A percentile compares a stretch with the other conserved stretches of the same genome.
Evolutionary conservation across 2,329 filamentous ascomycete species (phyloP).

Genomic region (Aspergillus novoparasiticus): DNA sequence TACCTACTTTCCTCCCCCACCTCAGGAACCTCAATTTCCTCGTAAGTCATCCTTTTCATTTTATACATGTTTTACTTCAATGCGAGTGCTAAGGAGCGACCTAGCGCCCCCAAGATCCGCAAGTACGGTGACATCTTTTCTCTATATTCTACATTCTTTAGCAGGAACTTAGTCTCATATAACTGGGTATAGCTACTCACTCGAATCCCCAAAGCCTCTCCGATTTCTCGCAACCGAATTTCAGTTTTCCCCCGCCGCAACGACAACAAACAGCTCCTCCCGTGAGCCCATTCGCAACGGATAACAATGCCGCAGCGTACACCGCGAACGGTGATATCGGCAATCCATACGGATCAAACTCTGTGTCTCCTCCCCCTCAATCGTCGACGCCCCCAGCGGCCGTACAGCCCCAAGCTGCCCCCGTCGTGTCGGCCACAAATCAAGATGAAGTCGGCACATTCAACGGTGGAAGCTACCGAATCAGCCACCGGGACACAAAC

Average conservation of each 20-base stretch:
- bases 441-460: slow-evolving; percentile 92
- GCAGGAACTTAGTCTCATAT: no score
- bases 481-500: slow-evolving; percentile 90
- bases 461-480: slow-evolving; percentile 91
- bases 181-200: slow-evolving; percentile 12
- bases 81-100: not conserved
- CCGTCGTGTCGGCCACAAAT: slow-evolving; percentile 46
- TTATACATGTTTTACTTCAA: no score
- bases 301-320: slow-evolving; percentile 13
- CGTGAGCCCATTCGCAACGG: slow-evolving; percentile 19
- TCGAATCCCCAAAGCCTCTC: slow-evolving; percentile 17
- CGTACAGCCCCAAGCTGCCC: slow-evolving; percentile 12
- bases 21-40: slow-evolving; percentile 24
- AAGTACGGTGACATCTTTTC: slow-evolving; percentile 9
- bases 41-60: slow-evolving; percentile 3
- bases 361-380: slow-evolving; percentile 8
- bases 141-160: no score
- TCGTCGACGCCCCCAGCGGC: slow-evolving; percentile 13
- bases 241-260: slow-evolving; percentile 29
- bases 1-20: slow-evolving; percentile 28
- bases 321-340: slow-evolving; percentile 6
- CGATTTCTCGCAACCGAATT: slow-evolving; percentile 25
- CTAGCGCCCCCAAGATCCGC: slow-evolving; percentile 15
- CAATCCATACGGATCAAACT: not conserved
- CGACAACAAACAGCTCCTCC: slow-evolving; percentile 23